These are phyloP conservation scores for Bacidia gigantensis DNA, from an alignment of 495 filamentous ascomycete species.

Conservation along the genomic window DNA sequence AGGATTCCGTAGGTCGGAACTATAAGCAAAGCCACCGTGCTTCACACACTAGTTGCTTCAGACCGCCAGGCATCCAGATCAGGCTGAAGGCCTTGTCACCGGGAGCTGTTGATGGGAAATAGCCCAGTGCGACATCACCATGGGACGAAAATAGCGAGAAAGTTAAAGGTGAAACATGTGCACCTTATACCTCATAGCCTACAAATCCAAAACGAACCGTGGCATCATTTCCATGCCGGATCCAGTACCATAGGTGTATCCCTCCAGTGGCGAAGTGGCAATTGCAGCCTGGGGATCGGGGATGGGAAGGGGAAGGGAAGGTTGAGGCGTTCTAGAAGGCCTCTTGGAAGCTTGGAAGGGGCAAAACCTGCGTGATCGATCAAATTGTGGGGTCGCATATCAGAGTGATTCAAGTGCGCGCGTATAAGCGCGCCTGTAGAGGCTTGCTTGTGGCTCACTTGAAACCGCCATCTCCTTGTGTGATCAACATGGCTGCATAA, in stretches of 20 bases:
- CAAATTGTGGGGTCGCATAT: constrained; percentile 1
- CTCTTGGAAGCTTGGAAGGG: no score
- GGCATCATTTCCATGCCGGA: background rate
- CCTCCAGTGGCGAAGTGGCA: background rate
- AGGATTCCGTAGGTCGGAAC: no score
- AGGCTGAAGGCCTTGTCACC: background rate
- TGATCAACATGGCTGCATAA: no score
- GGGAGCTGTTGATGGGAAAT: background rate
- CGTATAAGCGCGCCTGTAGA: background rate
- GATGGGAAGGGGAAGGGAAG: no score
- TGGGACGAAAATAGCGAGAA: background rate
- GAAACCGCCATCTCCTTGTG: no score
- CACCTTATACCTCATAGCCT: background rate
- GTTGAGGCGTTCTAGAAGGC: constrained; percentile 6
- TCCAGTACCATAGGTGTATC: background rate
- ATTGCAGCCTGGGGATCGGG: background rate
- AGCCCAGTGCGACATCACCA: no score
- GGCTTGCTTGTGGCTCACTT: no score
- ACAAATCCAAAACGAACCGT: background rate
- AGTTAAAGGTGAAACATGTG: background rate
- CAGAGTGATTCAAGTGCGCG: no score
- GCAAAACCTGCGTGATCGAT: background rate
- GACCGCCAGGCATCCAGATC: background rate
- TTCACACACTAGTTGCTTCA: background rate
- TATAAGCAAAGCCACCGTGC: background rate